Base-by-base conservation (phyloP, 257 asterid species). In the Prunella vulgaris region DNA sequence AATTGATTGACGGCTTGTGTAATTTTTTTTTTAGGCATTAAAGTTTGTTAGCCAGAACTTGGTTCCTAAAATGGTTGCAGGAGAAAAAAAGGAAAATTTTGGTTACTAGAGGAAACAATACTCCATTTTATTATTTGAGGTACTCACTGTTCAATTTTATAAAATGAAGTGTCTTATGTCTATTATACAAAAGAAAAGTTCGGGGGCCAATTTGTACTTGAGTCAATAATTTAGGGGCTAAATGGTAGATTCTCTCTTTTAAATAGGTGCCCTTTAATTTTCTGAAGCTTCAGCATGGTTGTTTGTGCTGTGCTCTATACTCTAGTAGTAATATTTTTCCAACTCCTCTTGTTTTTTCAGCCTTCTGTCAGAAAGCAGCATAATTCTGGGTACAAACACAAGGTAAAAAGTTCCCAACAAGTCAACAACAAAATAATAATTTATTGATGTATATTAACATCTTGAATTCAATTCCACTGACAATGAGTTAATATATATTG, bases 301-400 rank as follows among this genome's bases (percentile, higher is more conserved):
- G 15, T 70, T 49, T 38, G 53, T 62, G 9, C 17, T 38, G 7
- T 51, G 2, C 58, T 9, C 21, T 42, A 15, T 56, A 37, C 18
- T 28, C 51, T 40, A 15, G 27, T 46, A 32, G 46, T 56, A 12
- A 53, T 46, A 24, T 35, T 54, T 66, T 38, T 27, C 28, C 58
- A 3, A 64, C 2, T 24, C 57, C 17, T 68, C 48, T 63, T 37
- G n/a, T 10, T 62, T 60, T 74, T 71, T 52, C 84, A 86, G 92
- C 92, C 92, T 40, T 86, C 92, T 13, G 92, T 86, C 56, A 69
- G 92, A 70, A 84, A 86, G 74, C 92, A 84, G 84, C 92, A 86
- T 65, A 86, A 84, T 84, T 60, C 89, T 69, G 92, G 89, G 48
- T 86, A 84, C 84, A 86, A 86, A 60, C 92, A 86, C 78, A 86